Percentiles rank a stretch among this genome's conserved stretches.
phyloP scores from a whole-genome alignment of 2,329 filamentous ascomycete species.

The Knufia fluminis region DNA sequence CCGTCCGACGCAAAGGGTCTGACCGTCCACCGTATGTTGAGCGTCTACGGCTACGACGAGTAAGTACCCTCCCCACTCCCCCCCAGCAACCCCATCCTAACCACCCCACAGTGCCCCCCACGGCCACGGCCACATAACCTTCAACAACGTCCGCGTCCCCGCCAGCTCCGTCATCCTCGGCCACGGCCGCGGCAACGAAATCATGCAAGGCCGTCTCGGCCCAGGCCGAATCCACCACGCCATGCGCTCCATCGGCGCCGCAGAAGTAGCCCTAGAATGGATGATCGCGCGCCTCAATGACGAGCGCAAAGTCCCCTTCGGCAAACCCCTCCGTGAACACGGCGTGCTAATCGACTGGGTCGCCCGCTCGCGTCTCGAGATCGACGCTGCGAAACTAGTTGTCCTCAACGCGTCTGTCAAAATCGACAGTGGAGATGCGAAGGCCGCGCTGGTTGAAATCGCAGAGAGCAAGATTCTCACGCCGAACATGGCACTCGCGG shows the following conservation, averaged over 20 bases:
- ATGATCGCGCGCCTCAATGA: constrained; percentile 92
- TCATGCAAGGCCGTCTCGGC: constrained; percentile 92
- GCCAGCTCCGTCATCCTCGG: constrained; percentile 81
- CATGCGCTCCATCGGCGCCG: constrained; percentile 86
- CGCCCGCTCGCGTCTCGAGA: constrained; percentile 82
- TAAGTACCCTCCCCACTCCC: background rate
- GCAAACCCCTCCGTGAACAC: constrained; percentile 74
- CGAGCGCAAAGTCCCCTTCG: constrained; percentile 78
- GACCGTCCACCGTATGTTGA: constrained; percentile 86
- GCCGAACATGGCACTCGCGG: constrained; percentile 67
- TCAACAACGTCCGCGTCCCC: constrained; percentile 81
- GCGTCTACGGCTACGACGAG: constrained; percentile 91
- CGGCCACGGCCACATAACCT: constrained; percentile 84
- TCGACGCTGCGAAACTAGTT: constrained; percentile 78
- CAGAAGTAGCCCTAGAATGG: constrained; percentile 87
- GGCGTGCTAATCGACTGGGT: constrained; percentile 94
- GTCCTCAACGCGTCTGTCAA: constrained; percentile 91
- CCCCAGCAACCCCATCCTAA: background rate
- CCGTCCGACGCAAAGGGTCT: constrained; percentile 73
- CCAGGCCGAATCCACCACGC: constrained; percentile 96
- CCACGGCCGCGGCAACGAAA: constrained; percentile 89
- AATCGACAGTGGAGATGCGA: constrained; percentile 81
- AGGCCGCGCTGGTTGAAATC: constrained; percentile 69
- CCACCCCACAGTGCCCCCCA: constrained; percentile 57
- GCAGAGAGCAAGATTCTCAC: constrained; percentile 81